Base-by-base conservation (phyloP, 2,329 filamentous ascomycete genomes). In the Phoma sp. region DNA sequence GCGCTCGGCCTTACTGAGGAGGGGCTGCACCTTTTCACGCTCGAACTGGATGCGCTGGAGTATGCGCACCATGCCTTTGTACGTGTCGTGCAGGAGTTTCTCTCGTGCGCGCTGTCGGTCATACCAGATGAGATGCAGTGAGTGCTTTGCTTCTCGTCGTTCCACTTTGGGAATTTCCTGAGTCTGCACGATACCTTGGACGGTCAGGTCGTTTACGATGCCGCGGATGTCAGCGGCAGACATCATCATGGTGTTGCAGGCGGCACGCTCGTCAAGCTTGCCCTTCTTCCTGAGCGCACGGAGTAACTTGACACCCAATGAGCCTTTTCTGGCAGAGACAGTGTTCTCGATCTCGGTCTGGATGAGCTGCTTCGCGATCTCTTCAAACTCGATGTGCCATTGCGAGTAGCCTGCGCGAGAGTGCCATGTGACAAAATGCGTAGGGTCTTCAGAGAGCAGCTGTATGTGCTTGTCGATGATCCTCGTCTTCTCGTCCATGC, bases 151-250 rank as follows among this genome's bases (percentile, higher is more conserved):
- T 65, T 89, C 85, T 30, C 92, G 88, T 58, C 87, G 88, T 61
- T 89, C 89, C 67, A 98, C 93, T 61, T 90, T 90, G 0, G 95
- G 95, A 0, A 99, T 89, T 77, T 99, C 95, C 73, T 99, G 95
- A 5, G 96, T 86, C 62, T 98, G 91, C 10, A 96, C 86, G 57
- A 95, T 88, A 2, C 95, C 93, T 14, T 87, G 86, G 72, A 91
- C 87, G 64, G 96, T 90, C 83, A 99, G 90, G 58, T 88, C 86
- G 11, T 90, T 88, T 75, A 98, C 88, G 58, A 92, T 89, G 53
- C 88, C 86, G 41, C 95, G 90, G 23, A 98, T 86, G 47, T 96
- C 91, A 53, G 89, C 87, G 66, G 93, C 90, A 52, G 89, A 89
- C 80, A 97, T 88, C 57, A 99, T 84, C 47, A 89, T 90, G 51